These are phyloP conservation scores for Styphnolobium japonicum DNA, from an alignment of 306 rosid genomes.

Conservation along the genomic window DNA sequence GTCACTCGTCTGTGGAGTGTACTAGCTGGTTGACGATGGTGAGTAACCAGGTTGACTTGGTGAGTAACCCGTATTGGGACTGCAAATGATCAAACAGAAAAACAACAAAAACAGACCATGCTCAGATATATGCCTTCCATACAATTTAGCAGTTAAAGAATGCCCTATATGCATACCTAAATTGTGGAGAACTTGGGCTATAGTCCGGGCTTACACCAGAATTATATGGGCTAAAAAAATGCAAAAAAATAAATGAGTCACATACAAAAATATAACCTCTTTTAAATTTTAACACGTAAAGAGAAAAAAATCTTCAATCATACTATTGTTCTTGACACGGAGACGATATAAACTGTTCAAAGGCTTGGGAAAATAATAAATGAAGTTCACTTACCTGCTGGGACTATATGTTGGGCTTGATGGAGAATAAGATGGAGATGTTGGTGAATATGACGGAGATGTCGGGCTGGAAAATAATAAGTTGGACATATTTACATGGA, in stretches of 20 bases:
- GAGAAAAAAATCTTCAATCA: not conserved
- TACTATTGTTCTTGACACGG: not conserved
- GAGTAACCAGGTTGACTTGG: slow-evolving; percentile 99
- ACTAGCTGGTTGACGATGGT: slow-evolving; percentile 92
- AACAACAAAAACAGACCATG: slow-evolving; percentile 9
- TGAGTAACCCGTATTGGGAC: slow-evolving; percentile 97
- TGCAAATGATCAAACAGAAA: slow-evolving; percentile 26
- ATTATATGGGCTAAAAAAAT: slow-evolving; percentile 68
- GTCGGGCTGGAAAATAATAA: slow-evolving; percentile 70
- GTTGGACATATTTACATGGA: slow-evolving; percentile 10
- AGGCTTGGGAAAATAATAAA: slow-evolving; percentile 2
- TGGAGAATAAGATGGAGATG: slow-evolving; percentile 95
- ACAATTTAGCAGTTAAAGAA: not conserved
- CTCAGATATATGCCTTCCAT: not conserved
- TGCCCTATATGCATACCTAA: slow-evolving; percentile 47
- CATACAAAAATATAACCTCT: not conserved
- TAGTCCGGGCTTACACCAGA: slow-evolving; percentile 87
- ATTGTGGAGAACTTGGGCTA: slow-evolving; percentile 92
- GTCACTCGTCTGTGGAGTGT: slow-evolving; percentile 83
- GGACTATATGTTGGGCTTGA: slow-evolving; percentile 97
- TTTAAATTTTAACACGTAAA: not conserved
- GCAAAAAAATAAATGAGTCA: not conserved
- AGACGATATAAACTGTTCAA: not conserved
- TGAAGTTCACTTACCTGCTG: slow-evolving; percentile 65
- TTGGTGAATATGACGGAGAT: slow-evolving; percentile 95